Evolutionary conservation across 805 yeast genomes (phyloP).

Genomic region (Scheffersomyces coipomensis): DNA sequence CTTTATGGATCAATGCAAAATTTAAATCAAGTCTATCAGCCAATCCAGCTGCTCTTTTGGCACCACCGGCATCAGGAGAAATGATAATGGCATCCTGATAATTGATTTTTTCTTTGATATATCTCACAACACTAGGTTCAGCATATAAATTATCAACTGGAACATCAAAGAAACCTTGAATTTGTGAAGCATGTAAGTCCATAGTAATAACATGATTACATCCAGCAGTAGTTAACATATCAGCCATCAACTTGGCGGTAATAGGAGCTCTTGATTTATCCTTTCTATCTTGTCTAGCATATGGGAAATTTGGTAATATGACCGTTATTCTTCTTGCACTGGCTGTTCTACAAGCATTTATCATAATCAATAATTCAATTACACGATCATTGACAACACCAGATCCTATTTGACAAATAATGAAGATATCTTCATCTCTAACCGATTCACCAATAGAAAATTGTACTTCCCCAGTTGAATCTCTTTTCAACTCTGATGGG

Average conservation of each 20-base stretch:
- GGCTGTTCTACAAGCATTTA: slow-evolving; percentile 94
- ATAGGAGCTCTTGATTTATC: slow-evolving; percentile 96
- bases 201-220: slow-evolving; percentile 93
- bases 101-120: slow-evolving; percentile 64
- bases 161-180: slow-evolving; percentile 92
- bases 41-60: slow-evolving; percentile 90
- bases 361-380: slow-evolving; percentile 84
- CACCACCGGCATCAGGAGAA: slow-evolving; percentile 99
- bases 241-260: slow-evolving; percentile 91
- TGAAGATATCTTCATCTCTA: slow-evolving; percentile 79
- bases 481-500: slow-evolving; percentile 70
- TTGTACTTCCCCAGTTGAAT: slow-evolving; percentile 76
- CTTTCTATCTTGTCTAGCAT: slow-evolving; percentile 96
- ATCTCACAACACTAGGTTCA: slow-evolving; percentile 85
- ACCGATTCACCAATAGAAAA: slow-evolving; percentile 75
- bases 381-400: slow-evolving; percentile 82
- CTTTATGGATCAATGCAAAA: slow-evolving; percentile 95
- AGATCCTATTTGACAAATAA: slow-evolving; percentile 76
- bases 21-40: slow-evolving; percentile 91
- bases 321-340: slow-evolving; percentile 93
- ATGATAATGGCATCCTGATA: slow-evolving; percentile 70
- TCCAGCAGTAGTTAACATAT: slow-evolving; percentile 88
- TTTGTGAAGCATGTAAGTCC: slow-evolving; percentile 97
- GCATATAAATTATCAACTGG: slow-evolving; percentile 97
- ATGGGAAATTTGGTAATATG: slow-evolving; percentile 92